A percentile compares a stretch with the other conserved stretches of the same genome.
phyloP scores from a whole-genome alignment of 768 basidiomycete genomes.

The Terana coerulea region DNA sequence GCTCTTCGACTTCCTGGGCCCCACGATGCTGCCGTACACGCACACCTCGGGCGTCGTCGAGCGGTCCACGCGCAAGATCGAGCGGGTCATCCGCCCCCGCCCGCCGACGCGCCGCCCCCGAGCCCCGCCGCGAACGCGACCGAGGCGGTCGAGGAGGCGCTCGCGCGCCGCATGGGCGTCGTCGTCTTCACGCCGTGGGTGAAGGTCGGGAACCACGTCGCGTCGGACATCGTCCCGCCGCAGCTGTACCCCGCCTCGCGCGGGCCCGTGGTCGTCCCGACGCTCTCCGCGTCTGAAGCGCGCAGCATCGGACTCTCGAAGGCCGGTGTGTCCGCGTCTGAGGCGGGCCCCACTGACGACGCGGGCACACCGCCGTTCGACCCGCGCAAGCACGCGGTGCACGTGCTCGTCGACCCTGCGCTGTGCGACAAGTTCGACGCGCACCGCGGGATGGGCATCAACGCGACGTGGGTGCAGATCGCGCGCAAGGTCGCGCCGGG shows the following conservation, averaged over 20 bases:
- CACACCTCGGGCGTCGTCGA: slow-evolving; percentile 67
- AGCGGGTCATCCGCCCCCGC: slow-evolving; percentile 39
- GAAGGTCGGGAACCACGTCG: slow-evolving; percentile 31
- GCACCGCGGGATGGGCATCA: slow-evolving; percentile 52
- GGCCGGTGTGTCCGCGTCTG: slow-evolving; percentile 21
- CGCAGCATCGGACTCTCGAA: slow-evolving; percentile 55
- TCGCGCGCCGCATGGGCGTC: slow-evolving; percentile 44
- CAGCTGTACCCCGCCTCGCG: slow-evolving; percentile 34
- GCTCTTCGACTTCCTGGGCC: slow-evolving; percentile 48
- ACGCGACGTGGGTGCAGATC: slow-evolving; percentile 68
- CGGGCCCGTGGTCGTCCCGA: slow-evolving; percentile 45
- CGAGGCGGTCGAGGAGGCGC: slow-evolving; percentile 41
- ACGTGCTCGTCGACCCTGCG: slow-evolving; percentile 48
- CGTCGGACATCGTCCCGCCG: slow-evolving; percentile 34
- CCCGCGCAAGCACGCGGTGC: slow-evolving; percentile 58
- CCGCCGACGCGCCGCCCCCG: slow-evolving; percentile 17
- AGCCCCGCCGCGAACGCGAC: slow-evolving; percentile 10
- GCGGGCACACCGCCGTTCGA: slow-evolving; percentile 35
- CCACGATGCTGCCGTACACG: slow-evolving; percentile 53
- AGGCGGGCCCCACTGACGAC: slow-evolving; percentile 6
- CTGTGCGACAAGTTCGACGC: slow-evolving; percentile 35
- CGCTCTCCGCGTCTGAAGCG: slow-evolving; percentile 54
- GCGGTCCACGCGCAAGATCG: slow-evolving; percentile 56
- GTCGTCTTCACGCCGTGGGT: slow-evolving; percentile 57
- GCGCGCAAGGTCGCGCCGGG: slow-evolving; percentile 32